Evolutionary conservation across 2,329 filamentous ascomycete genomes (phyloP).

Genomic region (Malbranchea cinnamomea): DNA sequence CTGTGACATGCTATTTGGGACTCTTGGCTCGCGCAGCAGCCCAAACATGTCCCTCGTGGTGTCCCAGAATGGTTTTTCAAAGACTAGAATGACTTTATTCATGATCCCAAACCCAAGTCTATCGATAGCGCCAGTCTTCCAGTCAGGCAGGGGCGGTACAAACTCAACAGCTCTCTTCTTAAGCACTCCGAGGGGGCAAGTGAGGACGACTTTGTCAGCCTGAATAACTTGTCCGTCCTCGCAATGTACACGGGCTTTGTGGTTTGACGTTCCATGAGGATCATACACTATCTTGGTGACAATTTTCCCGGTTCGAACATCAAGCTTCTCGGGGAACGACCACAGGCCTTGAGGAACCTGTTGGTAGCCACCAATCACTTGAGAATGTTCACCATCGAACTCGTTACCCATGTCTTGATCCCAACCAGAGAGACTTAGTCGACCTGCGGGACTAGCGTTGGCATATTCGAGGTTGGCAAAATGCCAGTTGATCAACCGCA

Average conservation of each 20-base stretch:
- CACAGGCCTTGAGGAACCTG: conserved; percentile 79
- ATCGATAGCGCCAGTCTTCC: conserved; percentile 67
- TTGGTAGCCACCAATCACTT: conserved; percentile 87
- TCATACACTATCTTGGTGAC: conserved; percentile 60
- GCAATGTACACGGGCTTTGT: conserved; percentile 51
- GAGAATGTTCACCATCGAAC: conserved; percentile 87
- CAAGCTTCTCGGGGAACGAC: conserved; percentile 58
- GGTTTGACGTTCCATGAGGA: conserved; percentile 24
- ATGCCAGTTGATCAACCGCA: conserved; percentile 92
- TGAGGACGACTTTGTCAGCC: conserved; percentile 84
- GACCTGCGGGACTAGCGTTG: conserved; percentile 76
- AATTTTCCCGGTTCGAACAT: conserved; percentile 57
- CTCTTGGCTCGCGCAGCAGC: conserved; percentile 59
- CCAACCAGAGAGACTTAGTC: conserved; percentile 80
- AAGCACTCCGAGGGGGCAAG: conserved; percentile 77
- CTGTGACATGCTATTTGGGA: conserved; percentile 57
- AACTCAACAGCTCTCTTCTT: conserved; percentile 65
- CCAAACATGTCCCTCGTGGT: conserved; percentile 83
- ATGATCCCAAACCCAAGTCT: conserved; percentile 84
- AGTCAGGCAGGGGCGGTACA: conserved; percentile 72
- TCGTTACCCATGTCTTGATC: conserved; percentile 97
- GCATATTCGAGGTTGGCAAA: conserved; percentile 97
- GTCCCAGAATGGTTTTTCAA: conserved; percentile 84
- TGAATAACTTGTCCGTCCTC: conserved; percentile 61
- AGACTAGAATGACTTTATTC: conserved; percentile 91